Conservation (phyloP, 2,329 filamentous ascomycete genomes). For the Neofusicoccum ribis region DNA sequence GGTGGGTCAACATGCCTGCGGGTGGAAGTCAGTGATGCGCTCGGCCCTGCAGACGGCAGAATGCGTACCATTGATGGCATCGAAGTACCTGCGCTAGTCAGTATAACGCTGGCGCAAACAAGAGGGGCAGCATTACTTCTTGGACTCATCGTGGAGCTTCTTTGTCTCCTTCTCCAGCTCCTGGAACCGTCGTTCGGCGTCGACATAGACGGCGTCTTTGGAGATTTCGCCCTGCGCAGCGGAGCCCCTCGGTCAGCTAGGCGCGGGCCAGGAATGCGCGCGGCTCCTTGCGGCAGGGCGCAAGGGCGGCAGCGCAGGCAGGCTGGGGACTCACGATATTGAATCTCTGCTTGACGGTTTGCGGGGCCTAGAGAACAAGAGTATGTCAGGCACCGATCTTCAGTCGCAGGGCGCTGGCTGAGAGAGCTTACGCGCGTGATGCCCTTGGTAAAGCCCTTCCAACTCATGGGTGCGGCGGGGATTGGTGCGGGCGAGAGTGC, state of each 20-base stretch:
- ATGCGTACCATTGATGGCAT: slow-evolving; percentile 81
- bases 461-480: slow-evolving; percentile 68
- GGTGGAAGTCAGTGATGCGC: neutral
- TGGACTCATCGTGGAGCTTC: slow-evolving; percentile 92
- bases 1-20: slow-evolving; percentile 84
- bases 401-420: neutral
- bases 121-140: slow-evolving; percentile 57
- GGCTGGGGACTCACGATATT: slow-evolving; percentile 62
- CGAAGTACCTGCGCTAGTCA: slow-evolving; percentile 66
- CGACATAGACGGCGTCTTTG: slow-evolving; percentile 91
- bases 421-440: slow-evolving; percentile 69
- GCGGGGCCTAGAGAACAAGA: slow-evolving; percentile 66
- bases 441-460: slow-evolving; percentile 93
- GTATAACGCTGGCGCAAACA: slow-evolving; percentile 18
- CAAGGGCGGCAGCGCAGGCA: neutral
- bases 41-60: neutral
- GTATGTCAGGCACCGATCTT: slow-evolving; percentile 10
- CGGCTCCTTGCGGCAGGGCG: neutral
- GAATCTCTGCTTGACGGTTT: slow-evolving; percentile 87
- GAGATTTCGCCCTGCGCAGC: slow-evolving; percentile 72
- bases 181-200: slow-evolving; percentile 89
- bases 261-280: slow-evolving; percentile 14
- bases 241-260: slow-evolving; percentile 22
- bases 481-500: neutral
- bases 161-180: slow-evolving; percentile 96